Evolutionary conservation across 352 stramenopile species (phyloP), one percentile per base, ranked within the genome.

Genomic region (Phytopythium boreale): DNA sequence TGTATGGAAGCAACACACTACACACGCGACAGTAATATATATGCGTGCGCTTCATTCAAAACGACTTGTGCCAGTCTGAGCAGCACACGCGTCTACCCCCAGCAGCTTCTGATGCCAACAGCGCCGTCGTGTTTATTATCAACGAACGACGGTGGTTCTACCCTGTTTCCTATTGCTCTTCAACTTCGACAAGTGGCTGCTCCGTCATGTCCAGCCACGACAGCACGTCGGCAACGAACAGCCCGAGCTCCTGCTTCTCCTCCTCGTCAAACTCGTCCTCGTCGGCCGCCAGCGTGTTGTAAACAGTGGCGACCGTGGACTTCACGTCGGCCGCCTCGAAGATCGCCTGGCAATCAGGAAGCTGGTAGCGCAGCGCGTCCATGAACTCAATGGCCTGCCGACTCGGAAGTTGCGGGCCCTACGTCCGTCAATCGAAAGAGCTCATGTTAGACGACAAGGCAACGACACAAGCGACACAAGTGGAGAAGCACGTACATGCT

Each of bases 321-420:
- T 86, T 80, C 22, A 89, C 66, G 50, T 72, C 72, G 0, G 75
- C 72, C 14, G 58, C 22, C 22, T 70, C 49, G 56, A 89, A 81
- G 9, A 77, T 72, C 11, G 69, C 47, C 49, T 80, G 69, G 24
- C 84, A 93, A 3, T 59, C 59, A 41, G 84, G 79, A 17, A 93
- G 68, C 61, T 93, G 84, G 56, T 84, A 74, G 9, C 67, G 63
- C 77, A 91, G 88, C 6, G 76, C 77, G 15, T 83, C 71, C 53
- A 93, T 71, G 1, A 85, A 63, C 66, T 93, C 80, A 37, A 87
- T 67, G 11, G 74, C 64, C 43, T 89, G 75, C 17, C 74, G 79
- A 31, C 78, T 62, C 56, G 62, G 69, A 36, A 90, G 63, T 50
- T 75, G 67, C 10, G 63, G 31, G 1, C 66, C 73, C 80, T 90